phyloP scores from a whole-genome alignment of 176 grass and related monocot species.

The Musa itinerans region DNA sequence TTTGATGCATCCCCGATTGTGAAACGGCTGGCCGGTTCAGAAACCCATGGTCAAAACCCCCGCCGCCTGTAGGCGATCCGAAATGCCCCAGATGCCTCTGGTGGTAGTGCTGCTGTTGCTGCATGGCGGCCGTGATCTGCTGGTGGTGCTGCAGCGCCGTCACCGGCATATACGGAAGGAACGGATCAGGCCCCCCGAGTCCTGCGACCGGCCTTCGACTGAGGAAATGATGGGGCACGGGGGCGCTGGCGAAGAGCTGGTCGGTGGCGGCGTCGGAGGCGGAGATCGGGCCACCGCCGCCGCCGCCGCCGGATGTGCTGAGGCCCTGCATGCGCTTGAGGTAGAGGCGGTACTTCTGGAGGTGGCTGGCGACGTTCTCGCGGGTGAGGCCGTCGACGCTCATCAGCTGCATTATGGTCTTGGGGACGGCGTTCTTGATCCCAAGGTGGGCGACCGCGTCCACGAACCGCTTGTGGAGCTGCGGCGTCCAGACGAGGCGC shows the following conservation, averaged over 20 bases:
- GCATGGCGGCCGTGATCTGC: slow-evolving; percentile 19
- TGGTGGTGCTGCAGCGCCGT: slow-evolving; percentile 18
- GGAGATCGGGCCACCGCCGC: slow-evolving; percentile 14
- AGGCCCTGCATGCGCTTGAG: slow-evolving; percentile 25
- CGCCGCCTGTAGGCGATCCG: slow-evolving; percentile 12
- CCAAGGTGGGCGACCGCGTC: slow-evolving; percentile 23
- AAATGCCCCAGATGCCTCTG: slow-evolving; percentile 22
- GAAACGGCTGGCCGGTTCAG: background rate
- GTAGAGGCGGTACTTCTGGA: slow-evolving; percentile 24
- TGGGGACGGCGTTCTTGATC: slow-evolving; percentile 24
- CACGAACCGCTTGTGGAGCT: slow-evolving; percentile 25
- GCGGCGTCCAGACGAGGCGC: slow-evolving; percentile 23
- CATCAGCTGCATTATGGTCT: slow-evolving; percentile 31
- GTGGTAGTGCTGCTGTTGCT: slow-evolving; percentile 21
- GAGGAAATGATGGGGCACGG: slow-evolving; percentile 22
- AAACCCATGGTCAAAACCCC: slow-evolving; percentile 17
- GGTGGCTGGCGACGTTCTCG: slow-evolving; percentile 24
- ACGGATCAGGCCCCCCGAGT: background rate
- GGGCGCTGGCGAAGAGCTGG: slow-evolving; percentile 18
- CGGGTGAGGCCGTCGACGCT: slow-evolving; percentile 25
- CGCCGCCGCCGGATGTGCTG: slow-evolving; percentile 2
- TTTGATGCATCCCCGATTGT: slow-evolving; percentile 14
- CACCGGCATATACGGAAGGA: slow-evolving; percentile 15
- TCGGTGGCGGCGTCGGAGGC: slow-evolving; percentile 22
- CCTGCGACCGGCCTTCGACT: background rate